Conservation (phyloP, 2,329 filamentous ascomycete genomes). For the Calonectria henricotiae region DNA sequence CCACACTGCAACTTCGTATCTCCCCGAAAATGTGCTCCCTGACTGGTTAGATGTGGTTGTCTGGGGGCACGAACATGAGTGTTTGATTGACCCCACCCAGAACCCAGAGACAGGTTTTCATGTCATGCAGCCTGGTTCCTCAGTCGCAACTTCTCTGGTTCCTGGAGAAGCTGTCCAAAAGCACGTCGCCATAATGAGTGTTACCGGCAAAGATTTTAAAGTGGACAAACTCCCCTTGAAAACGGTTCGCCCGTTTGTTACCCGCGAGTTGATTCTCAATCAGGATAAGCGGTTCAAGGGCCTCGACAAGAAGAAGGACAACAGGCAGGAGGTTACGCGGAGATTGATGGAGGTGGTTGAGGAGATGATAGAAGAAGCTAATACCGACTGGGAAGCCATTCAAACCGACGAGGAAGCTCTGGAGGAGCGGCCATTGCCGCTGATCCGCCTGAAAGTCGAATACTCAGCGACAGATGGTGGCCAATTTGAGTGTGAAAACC, state of each 20-base stretch:
- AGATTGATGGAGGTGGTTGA: constrained; percentile 86
- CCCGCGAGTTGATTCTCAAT: constrained; percentile 83
- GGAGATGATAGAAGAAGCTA: constrained; percentile 89
- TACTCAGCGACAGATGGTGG: constrained; percentile 89
- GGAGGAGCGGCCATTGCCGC: constrained; percentile 80
- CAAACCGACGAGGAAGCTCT: constrained; percentile 77
- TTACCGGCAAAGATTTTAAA: constrained; percentile 87
- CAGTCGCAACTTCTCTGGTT: constrained; percentile 92
- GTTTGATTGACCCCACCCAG: constrained; percentile 85
- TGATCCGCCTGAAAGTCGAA: constrained; percentile 93
- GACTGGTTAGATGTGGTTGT: constrained; percentile 92
- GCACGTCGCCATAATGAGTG: constrained; percentile 87
- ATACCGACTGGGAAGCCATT: constrained; percentile 84
- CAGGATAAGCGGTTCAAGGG: constrained; percentile 84
- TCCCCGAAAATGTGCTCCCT: constrained; percentile 94
- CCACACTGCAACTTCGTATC: constrained; percentile 91
- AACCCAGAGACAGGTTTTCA: constrained; percentile 94
- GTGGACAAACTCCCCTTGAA: constrained; percentile 88
- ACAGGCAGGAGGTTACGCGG: constrained; percentile 84
- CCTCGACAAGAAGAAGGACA: constrained; percentile 86
- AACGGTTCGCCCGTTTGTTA: constrained; percentile 91
- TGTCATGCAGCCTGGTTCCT: constrained; percentile 98
- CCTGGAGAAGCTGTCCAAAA: constrained; percentile 93
- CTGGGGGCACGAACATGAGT: constrained; percentile 99
- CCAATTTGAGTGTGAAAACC: constrained; percentile 92